Base-by-base conservation (phyloP, 148 eudicot genomes). In the Chenopodium suecicum region DNA sequence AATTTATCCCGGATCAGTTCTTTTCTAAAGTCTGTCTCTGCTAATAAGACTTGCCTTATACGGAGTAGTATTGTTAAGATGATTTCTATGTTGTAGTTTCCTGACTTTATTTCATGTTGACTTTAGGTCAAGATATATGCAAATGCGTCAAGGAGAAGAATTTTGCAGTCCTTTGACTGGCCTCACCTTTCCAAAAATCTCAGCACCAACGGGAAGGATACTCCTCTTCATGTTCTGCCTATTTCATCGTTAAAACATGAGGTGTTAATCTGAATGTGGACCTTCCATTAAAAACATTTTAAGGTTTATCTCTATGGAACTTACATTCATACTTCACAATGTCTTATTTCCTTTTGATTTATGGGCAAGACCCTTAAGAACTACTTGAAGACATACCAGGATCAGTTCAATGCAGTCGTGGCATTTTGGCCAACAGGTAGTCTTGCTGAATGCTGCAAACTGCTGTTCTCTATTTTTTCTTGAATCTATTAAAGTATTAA, bases 391-490 rank as follows among this genome's bases (percentile, higher is more conserved):
- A 83, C 89, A 9, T 82, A 84, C 79, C 77, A 63, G 48, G 72
- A 84, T 25, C 89, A 80, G 74, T 91, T 88, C 56, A 81, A 84
- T n/a, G 81, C 86, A 25, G 87, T 88, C 78, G 58, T 91, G 79
- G 92, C 92, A 79, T 91, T 89, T 79, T 84, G 91, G 83, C 94
- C 94, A 44, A 91, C 94, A 84, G 94, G 94, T 91, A 80, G 56
- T 70, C n/a, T 34, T 56, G 11, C 48, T 46, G 54, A 52, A 77
- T 56, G 63, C 22, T 54, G 58, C 17, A 60, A 37, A 70, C 7
- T 80, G 80, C 75, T 41, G 63, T 64, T 48, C 14, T 74, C 4
- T 70, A 2, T 9, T 12, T 29, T 41, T 47, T 27, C 17, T 69
- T 22, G 22, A 52, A 37, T 75, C 41, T 29, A 27, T 56, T 41